Conservation (phyloP, 805 yeast genomes). For the Suhomyces kilbournensis region DNA sequence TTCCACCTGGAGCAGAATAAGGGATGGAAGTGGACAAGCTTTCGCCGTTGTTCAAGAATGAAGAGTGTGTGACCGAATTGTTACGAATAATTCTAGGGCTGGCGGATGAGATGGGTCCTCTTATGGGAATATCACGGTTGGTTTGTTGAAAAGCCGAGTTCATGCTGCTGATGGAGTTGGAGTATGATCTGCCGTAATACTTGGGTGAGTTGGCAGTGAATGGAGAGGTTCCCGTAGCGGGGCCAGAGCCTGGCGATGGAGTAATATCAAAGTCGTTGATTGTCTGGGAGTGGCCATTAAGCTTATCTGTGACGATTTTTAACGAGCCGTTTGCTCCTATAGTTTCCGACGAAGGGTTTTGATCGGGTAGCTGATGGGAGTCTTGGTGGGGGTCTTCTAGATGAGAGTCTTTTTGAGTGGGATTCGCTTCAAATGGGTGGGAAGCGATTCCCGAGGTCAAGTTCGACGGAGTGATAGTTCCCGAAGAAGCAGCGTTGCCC, state of each 20-base stretch:
- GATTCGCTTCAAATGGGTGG: background rate
- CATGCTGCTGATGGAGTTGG: constrained; percentile 9
- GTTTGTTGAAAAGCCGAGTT: constrained; percentile 14
- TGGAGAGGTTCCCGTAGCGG: constrained; percentile 1
- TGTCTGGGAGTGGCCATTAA: background rate
- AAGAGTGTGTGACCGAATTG: constrained; percentile 39
- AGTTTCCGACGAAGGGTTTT: background rate
- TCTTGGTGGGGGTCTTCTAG: background rate
- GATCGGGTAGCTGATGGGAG: background rate
- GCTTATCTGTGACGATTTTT: constrained; percentile 3
- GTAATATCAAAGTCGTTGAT: constrained; percentile 7
- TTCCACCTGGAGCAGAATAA: constrained; percentile 70
- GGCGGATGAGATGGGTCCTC: constrained; percentile 19
- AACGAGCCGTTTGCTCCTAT: constrained; percentile 1
- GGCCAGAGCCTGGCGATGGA: background rate
- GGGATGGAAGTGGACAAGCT: constrained; percentile 62
- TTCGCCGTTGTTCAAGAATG: constrained; percentile 35
- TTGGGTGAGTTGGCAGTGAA: constrained; percentile 11
- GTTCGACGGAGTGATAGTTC: constrained; percentile 13
- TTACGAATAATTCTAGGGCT: constrained; percentile 43
- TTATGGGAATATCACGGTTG: constrained; percentile 16
- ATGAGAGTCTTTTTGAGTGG: background rate
- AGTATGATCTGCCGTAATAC: constrained; percentile 10
- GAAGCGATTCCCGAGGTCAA: background rate
- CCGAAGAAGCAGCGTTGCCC: constrained; percentile 7